phyloP scores from a whole-genome alignment of 169 alveolate genomes.

The Eimeria acervulina region DNA sequence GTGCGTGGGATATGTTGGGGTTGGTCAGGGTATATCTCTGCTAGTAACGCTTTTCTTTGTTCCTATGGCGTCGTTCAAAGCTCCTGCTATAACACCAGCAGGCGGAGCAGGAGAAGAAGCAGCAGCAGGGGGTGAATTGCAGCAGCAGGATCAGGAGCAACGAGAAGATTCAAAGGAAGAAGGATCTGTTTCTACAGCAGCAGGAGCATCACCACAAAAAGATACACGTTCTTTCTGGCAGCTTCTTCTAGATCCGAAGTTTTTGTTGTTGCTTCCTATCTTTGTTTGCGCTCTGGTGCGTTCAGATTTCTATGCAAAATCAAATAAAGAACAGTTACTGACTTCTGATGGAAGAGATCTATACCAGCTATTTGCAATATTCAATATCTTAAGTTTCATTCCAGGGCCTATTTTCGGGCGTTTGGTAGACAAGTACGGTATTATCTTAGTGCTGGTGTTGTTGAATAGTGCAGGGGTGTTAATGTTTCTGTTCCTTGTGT shows the following conservation, averaged over 20 bases:
- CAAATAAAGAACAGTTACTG: slow-evolving; percentile 80
- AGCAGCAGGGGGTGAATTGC: neutral
- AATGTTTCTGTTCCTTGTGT: slow-evolving; percentile 68
- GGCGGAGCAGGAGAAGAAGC: neutral
- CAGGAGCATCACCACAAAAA: neutral
- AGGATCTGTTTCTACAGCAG: slow-evolving; percentile 21
- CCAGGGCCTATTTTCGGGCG: slow-evolving; percentile 84
- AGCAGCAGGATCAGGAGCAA: neutral
- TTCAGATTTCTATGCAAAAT: slow-evolving; percentile 82
- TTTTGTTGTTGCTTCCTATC: slow-evolving; percentile 66
- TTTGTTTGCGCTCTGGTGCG: slow-evolving; percentile 75
- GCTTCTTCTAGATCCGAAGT: slow-evolving; percentile 27
- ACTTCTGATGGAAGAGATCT: slow-evolving; percentile 3
- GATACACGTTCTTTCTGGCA: slow-evolving; percentile 31
- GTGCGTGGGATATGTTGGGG: slow-evolving; percentile 73
- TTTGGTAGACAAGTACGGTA: slow-evolving; percentile 75
- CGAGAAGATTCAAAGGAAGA: slow-evolving; percentile 17
- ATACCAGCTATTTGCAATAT: slow-evolving; percentile 68
- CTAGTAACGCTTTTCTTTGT: slow-evolving; percentile 41
- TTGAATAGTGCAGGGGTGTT: slow-evolving; percentile 69
- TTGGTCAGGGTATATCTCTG: slow-evolving; percentile 68
- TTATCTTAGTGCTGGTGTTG: slow-evolving; percentile 2
- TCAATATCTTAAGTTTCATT: slow-evolving; percentile 74
- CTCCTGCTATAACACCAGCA: slow-evolving; percentile 1
- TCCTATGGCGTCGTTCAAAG: slow-evolving; percentile 54